Conservation (phyloP, 179 eudicot genomes). For the Actinidia arguta region DNA sequence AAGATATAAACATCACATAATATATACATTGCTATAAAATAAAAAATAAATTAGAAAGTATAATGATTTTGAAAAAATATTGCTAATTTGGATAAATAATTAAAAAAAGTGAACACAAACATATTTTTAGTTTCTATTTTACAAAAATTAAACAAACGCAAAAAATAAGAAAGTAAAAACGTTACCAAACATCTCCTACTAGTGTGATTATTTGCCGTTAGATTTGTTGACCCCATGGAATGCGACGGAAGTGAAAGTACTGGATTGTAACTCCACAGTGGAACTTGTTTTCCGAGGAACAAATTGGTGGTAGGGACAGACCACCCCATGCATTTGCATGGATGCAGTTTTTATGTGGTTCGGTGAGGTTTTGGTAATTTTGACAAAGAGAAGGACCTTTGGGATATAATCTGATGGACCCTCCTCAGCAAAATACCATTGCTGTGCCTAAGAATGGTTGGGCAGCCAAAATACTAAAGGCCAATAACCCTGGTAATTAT, state of each 20-base stretch:
- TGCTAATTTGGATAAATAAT: too few species aligned
- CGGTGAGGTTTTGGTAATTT: slow-evolving; percentile 38
- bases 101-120: too few species aligned
- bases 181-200: too few species aligned
- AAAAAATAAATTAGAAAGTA: too few species aligned
- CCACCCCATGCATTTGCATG: slow-evolving; percentile 38
- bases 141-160: too few species aligned
- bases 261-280: slow-evolving; percentile 38
- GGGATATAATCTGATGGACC: slow-evolving; percentile 33
- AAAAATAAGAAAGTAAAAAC: too few species aligned
- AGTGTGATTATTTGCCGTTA: slow-evolving; percentile 25
- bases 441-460: slow-evolving; percentile 31
- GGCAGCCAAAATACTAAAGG: slow-evolving; percentile 27
- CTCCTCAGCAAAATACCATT: slow-evolving; percentile 28
- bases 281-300: slow-evolving; percentile 41
- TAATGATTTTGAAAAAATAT: too few species aligned
- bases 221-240: slow-evolving; percentile 21
- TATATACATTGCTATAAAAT: too few species aligned
- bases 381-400: slow-evolving; percentile 29
- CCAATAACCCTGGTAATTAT: slow-evolving; percentile 28
- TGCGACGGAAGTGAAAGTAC: slow-evolving; percentile 32
- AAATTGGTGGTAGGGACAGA: slow-evolving; percentile 23
- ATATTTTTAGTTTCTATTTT: too few species aligned
- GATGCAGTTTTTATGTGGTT: slow-evolving; percentile 31
- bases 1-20: too few species aligned